Percentiles rank a stretch among this genome's conserved stretches.
phyloP scores from a whole-genome alignment of 768 basidiomycete species.

The Tulasnella sp. region DNA sequence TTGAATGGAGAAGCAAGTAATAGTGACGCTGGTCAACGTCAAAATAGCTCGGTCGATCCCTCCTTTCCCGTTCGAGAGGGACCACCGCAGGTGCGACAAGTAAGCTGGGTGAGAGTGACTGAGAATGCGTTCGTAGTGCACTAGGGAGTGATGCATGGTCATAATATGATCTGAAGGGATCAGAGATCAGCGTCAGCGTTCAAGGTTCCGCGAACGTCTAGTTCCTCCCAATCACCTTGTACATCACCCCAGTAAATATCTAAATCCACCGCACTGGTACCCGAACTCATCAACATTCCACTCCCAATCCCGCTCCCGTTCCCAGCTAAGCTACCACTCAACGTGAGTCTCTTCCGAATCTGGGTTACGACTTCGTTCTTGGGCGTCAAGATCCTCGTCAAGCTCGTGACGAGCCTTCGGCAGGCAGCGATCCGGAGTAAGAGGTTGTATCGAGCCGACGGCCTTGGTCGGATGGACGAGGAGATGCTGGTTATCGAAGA shows the following conservation, averaged over 20 bases:
- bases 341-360: conserved; percentile 69
- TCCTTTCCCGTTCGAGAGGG: conserved; percentile 60
- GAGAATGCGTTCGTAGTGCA: conserved; percentile 85
- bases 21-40: conserved; percentile 64
- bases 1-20: conserved; percentile 69
- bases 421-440: conserved; percentile 79
- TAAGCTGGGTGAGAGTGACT: conserved; percentile 88
- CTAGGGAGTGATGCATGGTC: conserved; percentile 79
- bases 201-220: background rate
- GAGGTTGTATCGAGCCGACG: conserved; percentile 46
- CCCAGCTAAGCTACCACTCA: conserved; percentile 48
- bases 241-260: conserved; percentile 90
- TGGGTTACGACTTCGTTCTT: conserved; percentile 84
- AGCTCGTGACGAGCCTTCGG: conserved; percentile 74
- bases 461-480: background rate
- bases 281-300: conserved; percentile 51
- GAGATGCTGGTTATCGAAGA: background rate
- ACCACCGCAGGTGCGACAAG: conserved; percentile 71
- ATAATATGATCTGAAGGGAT: conserved; percentile 76
- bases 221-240: conserved; percentile 65
- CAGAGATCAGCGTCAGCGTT: background rate
- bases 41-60: conserved; percentile 69
- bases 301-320: conserved; percentile 41
- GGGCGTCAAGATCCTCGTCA: conserved; percentile 71
- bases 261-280: conserved; percentile 56